Conservation (phyloP, 495 filamentous ascomycete species). For the Penicillium parvum region DNA sequence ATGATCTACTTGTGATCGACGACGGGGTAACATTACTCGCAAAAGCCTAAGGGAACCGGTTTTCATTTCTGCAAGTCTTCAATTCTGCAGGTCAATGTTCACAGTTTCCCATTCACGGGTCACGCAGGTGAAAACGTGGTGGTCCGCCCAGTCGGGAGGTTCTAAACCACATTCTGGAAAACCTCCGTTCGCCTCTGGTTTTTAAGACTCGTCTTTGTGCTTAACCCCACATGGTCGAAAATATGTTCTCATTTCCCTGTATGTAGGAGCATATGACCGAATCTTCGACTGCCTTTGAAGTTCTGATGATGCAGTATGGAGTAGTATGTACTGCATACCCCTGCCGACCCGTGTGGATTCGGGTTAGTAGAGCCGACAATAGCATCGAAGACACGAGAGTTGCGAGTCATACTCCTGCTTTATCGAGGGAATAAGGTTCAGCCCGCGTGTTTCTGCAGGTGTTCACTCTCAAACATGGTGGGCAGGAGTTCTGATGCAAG, state of each 20-base stretch:
- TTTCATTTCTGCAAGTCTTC: no score
- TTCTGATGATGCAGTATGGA: no score
- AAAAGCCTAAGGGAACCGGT: no score
- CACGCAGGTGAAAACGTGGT: background rate
- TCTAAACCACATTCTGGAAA: constrained; percentile 28
- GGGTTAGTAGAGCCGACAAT: constrained; percentile 11
- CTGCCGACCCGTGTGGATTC: no score
- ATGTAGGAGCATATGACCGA: no score
- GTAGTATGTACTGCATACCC: no score
- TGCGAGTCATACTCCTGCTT: background rate
- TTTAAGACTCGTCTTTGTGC: background rate
- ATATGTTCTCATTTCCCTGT: constrained; percentile 9
- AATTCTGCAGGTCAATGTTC: no score
- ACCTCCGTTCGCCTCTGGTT: constrained; percentile 14
- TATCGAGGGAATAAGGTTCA: constrained; percentile 8
- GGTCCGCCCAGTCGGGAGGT: constrained; percentile 2
- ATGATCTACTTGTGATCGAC: constrained; percentile 9
- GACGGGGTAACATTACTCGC: constrained; percentile 2
- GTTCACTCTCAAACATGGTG: constrained; percentile 8
- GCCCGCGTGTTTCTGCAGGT: constrained; percentile 13
- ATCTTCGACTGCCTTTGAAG: background rate
- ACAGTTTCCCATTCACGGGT: no score
- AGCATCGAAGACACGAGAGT: background rate
- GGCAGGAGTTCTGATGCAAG: constrained; percentile 1
- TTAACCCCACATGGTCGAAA: constrained; percentile 15